Evolutionary conservation across 192 early-diverging fungal species (phyloP).

Genomic region (Backusella circina): DNA sequence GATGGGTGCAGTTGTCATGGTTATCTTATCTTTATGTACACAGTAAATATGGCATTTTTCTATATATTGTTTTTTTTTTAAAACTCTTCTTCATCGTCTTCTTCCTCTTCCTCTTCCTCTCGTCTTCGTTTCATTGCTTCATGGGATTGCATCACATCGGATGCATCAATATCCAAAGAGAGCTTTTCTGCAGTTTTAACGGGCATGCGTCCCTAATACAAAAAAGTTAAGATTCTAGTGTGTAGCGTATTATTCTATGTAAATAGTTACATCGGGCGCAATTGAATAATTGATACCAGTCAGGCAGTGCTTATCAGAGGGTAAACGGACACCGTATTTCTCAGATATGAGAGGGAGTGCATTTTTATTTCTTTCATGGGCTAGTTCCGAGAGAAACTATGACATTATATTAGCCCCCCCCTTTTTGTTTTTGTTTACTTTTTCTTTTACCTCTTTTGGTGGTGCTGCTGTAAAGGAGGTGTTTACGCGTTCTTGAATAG

Average conservation of each 20-base stretch:
- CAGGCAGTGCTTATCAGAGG: constrained; percentile 69
- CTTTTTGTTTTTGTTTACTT: background rate
- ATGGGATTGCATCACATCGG: background rate
- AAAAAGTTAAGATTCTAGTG: background rate
- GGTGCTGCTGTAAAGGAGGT: constrained; percentile 88
- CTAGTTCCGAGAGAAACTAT: constrained; percentile 69
- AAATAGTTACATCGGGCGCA: constrained; percentile 51
- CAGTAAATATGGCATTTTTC: background rate
- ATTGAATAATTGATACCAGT: constrained; percentile 77
- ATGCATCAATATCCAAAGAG: background rate
- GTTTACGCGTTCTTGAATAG: constrained; percentile 87
- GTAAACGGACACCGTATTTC: constrained; percentile 74
- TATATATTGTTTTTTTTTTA: background rate
- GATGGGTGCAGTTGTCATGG: too few species aligned
- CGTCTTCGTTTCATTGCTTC: constrained; percentile 5
- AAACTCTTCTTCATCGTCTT: constrained; percentile 31
- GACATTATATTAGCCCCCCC: background rate
- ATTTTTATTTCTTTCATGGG: constrained; percentile 70
- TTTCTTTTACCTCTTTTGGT: constrained; percentile 72
- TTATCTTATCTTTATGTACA: background rate
- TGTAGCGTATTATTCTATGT: too few species aligned
- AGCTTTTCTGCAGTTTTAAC: constrained; percentile 7
- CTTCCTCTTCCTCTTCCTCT: constrained; percentile 25
- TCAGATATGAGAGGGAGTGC: constrained; percentile 74
- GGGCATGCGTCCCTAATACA: background rate